phyloP scores from a whole-genome alignment of 106 monocot species.

The Allium sativum region DNA sequence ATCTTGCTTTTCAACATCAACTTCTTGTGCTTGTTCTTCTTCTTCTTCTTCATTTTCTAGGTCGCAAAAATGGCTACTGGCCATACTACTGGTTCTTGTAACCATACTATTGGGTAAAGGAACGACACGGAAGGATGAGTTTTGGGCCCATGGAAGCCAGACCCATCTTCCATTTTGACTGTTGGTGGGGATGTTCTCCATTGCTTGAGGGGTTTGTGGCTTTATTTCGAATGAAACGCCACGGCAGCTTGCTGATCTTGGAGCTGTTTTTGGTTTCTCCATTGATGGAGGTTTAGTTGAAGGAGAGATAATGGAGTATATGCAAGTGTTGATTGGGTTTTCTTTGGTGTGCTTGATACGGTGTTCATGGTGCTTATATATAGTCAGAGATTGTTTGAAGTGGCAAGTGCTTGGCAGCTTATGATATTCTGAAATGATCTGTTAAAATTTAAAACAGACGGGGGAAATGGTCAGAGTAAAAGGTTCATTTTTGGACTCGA shows the following conservation, averaged over 20 bases:
- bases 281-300: no score
- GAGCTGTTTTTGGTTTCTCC: no score
- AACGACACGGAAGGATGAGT: conserved; percentile 4
- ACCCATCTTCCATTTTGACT: conserved; percentile 9
- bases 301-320: no score
- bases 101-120: neutral
- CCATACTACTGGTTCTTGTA: conserved; percentile 6
- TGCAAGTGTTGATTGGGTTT: no score
- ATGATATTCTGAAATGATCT: no score
- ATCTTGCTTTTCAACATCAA: neutral
- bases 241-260: neutral
- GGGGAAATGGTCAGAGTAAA: no score
- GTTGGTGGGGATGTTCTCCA: neutral
- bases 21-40: neutral
- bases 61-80: conserved; percentile 48
- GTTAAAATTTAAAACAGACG: no score
- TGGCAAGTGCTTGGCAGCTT: no score
- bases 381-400: no score
- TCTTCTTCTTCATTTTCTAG: conserved; percentile 2
- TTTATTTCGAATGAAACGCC: neutral
- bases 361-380: no score
- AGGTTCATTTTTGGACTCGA: no score
- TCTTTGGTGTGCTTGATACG: no score
- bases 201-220: neutral
- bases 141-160: conserved; percentile 19